Evolutionary conservation across 192 early-diverging fungal genomes (phyloP).

Genomic region (Entomortierella parvispora): DNA sequence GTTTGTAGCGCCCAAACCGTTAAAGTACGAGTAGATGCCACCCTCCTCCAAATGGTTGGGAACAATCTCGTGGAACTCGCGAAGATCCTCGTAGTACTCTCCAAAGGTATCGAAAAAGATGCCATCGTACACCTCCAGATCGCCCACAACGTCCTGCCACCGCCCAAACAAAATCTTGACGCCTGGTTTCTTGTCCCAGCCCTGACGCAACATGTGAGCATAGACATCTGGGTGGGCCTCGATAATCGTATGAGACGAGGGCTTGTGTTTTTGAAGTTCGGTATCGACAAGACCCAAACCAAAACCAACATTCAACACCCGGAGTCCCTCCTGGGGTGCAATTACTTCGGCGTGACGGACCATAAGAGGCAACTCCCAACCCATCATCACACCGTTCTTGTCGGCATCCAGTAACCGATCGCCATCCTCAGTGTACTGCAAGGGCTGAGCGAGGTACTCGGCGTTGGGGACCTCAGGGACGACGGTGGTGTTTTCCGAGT

Average conservation of each 20-base stretch:
- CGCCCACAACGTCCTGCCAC: constrained; percentile 89
- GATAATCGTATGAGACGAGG: constrained; percentile 86
- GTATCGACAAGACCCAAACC: constrained; percentile 92
- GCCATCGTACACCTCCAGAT: constrained; percentile 85
- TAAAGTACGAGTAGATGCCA: constrained; percentile 95
- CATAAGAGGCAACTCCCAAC: constrained; percentile 97
- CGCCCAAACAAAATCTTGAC: constrained; percentile 90
- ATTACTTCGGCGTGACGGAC: constrained; percentile 85
- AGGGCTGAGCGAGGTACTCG: constrained; percentile 79
- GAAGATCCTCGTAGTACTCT: constrained; percentile 92
- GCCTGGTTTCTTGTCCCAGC: constrained; percentile 87
- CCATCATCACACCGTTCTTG: constrained; percentile 98
- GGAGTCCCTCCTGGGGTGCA: constrained; percentile 63
- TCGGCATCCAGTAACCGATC: constrained; percentile 85
- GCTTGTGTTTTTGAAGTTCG: constrained; percentile 78
- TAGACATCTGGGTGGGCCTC: constrained; percentile 99
- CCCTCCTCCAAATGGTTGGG: constrained; percentile 78
- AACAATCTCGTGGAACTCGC: constrained; percentile 72
- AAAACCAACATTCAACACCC: constrained; percentile 85
- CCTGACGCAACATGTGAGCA: constrained; percentile 81
- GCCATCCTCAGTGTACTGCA: constrained; percentile 81
- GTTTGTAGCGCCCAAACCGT: constrained; percentile 93
- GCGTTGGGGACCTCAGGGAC: constrained; percentile 71
- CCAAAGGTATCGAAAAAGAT: constrained; percentile 97
- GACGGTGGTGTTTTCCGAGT: no score